Percentiles rank a stretch among this genome's conserved stretches.
These are phyloP conservation scores for Eucalyptus erythrocorys DNA, from an alignment of 345 rosid species.

Conservation along the genomic window DNA sequence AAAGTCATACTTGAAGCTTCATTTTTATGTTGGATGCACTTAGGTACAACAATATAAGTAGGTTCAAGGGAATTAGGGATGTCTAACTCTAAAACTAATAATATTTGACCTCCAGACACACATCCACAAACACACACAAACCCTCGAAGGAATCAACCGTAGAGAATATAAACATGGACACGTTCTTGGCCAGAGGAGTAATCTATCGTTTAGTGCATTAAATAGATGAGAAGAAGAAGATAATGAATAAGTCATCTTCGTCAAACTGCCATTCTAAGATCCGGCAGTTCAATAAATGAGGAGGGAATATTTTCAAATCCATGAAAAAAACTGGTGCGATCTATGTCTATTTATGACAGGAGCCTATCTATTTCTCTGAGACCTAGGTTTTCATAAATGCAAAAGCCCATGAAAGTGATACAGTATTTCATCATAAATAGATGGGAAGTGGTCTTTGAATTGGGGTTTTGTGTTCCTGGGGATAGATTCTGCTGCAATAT, in stretches of 20 bases:
- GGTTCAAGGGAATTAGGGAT: not conserved
- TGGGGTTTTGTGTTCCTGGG: not conserved
- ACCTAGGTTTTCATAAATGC: not conserved
- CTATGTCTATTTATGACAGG: not conserved
- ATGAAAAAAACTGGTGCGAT: not conserved
- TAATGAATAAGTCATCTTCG: not conserved
- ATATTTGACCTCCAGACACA: not conserved
- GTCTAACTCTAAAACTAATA: not conserved
- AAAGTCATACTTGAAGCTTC: not conserved
- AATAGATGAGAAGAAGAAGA: not conserved
- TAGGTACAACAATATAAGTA: not conserved
- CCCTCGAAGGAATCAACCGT: not conserved
- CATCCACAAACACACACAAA: not conserved
- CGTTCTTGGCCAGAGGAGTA: not conserved
- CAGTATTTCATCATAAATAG: not conserved
- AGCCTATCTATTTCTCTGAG: not conserved
- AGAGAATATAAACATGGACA: not conserved
- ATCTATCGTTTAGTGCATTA: not conserved
- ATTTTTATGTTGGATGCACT: not conserved
- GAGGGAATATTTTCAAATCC: not conserved
- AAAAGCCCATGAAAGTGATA: not conserved
- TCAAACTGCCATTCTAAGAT: not conserved
- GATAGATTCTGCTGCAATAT: not conserved
- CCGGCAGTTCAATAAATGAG: not conserved
- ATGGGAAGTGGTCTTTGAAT: not conserved